phyloP scores from a whole-genome alignment of 2,329 filamentous ascomycete genomes.

The Hymenoscyphus salicellus region DNA sequence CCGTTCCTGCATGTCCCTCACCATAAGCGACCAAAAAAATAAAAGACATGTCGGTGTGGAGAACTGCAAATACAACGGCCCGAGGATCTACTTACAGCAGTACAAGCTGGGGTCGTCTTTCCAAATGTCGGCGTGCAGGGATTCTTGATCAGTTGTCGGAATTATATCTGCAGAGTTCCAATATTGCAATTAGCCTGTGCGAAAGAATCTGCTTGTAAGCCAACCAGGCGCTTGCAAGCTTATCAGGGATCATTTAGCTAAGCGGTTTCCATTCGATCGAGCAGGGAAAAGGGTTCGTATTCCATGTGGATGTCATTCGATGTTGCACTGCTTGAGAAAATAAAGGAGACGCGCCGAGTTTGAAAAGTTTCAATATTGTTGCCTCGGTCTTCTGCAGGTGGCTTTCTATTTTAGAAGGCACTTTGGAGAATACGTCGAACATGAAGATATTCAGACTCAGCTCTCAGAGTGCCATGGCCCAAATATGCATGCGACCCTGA shows the following conservation, averaged over 20 bases:
- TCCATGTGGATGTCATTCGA: background rate
- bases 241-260: background rate
- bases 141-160: background rate
- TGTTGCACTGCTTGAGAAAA: background rate
- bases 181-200: slow-evolving; percentile 1
- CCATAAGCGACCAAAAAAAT: background rate
- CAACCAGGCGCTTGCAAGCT: background rate
- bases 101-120: background rate
- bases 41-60: background rate
- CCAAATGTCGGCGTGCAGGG: background rate
- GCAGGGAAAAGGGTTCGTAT: background rate
- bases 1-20: background rate
- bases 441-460: background rate
- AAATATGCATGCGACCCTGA: slow-evolving; percentile 1
- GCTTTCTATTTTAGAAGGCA: background rate
- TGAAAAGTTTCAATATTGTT: background rate
- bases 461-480: background rate
- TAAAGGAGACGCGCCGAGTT: background rate
- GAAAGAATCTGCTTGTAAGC: background rate
- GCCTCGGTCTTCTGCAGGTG: background rate
- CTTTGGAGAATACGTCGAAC: background rate
- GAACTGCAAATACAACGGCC: background rate
- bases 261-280: background rate
- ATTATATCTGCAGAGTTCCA: background rate
- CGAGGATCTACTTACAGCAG: background rate